Evolutionary conservation across 208 protist species (phyloP).

Genomic region (Phytomonas francai): DNA sequence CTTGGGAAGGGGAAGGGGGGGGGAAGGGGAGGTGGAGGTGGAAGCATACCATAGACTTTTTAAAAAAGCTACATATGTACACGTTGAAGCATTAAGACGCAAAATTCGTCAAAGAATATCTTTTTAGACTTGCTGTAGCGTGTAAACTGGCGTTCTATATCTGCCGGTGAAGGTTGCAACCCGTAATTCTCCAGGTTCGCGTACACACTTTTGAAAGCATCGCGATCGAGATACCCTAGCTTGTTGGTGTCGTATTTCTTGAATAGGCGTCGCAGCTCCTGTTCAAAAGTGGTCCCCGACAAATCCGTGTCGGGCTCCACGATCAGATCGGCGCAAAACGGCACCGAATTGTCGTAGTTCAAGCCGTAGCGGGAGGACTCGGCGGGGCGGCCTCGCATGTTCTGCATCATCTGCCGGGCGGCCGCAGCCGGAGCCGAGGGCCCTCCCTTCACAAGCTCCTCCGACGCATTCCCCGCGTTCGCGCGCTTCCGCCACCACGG

Average conservation of each 20-base stretch:
- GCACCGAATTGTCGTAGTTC: not conserved
- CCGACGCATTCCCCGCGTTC: not conserved
- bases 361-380: not conserved
- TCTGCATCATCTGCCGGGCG: not conserved
- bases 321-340: not conserved
- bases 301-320: no score
- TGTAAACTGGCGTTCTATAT: conserved; percentile 46
- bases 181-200: conserved; percentile 75
- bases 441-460: conserved; percentile 10
- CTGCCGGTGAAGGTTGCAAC: conserved; percentile 32
- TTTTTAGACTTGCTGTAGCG: conserved; percentile 39
- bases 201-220: conserved; percentile 65
- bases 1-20: not conserved
- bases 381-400: not conserved
- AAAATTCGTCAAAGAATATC: conserved; percentile 80
- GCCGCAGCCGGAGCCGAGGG: not conserved
- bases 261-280: conserved; percentile 63
- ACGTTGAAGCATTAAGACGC: conserved; percentile 78
- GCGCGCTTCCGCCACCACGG: no score
- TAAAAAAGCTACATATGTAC: conserved; percentile 54
- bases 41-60: no score
- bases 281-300: conserved; percentile 23
- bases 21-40: conserved; percentile 1
- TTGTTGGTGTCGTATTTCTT: conserved; percentile 41
- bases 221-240: conserved; percentile 58